phyloP scores from a whole-genome alignment of 1,284 basidiomycete species.

The Ceratobasidium sp. region DNA sequence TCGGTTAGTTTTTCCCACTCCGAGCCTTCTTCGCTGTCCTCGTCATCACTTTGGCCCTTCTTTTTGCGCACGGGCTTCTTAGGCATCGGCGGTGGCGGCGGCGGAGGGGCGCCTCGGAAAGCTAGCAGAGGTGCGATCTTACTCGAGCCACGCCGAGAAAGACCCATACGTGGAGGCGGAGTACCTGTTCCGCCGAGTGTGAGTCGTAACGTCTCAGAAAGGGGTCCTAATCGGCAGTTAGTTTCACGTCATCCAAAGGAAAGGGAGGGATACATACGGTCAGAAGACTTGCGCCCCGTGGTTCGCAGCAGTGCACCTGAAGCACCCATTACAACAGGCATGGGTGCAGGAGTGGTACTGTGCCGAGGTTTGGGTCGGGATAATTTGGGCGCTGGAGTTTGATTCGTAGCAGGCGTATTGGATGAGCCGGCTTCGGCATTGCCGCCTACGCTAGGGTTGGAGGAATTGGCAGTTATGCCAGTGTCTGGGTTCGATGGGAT shows the following conservation, averaged over 20 bases:
- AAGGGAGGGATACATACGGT: slow-evolving; percentile 26
- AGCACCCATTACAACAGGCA: slow-evolving; percentile 45
- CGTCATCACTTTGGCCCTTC: slow-evolving; percentile 34
- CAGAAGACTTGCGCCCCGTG: slow-evolving; percentile 32
- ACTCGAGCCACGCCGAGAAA: slow-evolving; percentile 41
- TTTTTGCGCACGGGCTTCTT: slow-evolving; percentile 44
- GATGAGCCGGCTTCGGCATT: slow-evolving; percentile 4
- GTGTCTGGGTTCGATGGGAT: slow-evolving; percentile 24
- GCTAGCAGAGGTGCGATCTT: slow-evolving; percentile 43
- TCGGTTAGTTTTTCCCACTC: slow-evolving; percentile 44
- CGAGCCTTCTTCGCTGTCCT: slow-evolving; percentile 39
- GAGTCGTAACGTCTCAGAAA: slow-evolving; percentile 36
- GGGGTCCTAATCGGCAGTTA: slow-evolving; percentile 25
- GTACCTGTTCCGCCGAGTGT: slow-evolving; percentile 30
- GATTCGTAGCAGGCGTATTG: slow-evolving; percentile 10
- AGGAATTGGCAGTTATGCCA: slow-evolving; percentile 13
- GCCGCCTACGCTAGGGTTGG: slow-evolving; percentile 16
- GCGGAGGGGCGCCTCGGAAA: slow-evolving; percentile 36
- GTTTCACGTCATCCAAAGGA: background rate
- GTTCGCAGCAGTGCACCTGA: slow-evolving; percentile 29
- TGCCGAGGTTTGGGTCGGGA: slow-evolving; percentile 39
- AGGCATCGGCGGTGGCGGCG: slow-evolving; percentile 39
- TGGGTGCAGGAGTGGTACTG: slow-evolving; percentile 36
- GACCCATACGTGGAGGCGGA: slow-evolving; percentile 39
- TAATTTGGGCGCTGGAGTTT: slow-evolving; percentile 34